Evolutionary conservation across 352 stramenopile genomes (phyloP), one percentile per base, ranked within the genome.

Genomic region (Aphanomyces cochlioides): DNA sequence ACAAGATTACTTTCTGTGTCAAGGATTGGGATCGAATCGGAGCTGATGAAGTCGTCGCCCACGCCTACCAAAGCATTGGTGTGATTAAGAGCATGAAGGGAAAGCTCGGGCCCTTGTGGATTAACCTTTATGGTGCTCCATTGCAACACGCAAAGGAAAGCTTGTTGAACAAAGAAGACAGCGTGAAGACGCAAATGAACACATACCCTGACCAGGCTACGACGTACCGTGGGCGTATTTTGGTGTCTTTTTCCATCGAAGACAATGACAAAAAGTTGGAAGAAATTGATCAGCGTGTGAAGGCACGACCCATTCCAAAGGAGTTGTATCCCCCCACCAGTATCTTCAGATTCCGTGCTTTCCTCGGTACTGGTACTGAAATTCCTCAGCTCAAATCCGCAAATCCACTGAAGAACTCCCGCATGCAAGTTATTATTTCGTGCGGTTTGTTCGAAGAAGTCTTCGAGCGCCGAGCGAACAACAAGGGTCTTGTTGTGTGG

Each of bases 141-240:
- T 34, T 93, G 39, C 73, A 76, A 38, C 66, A 82, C 5, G 89
- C 87, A 72, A 77, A 79, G 36, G 78, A 89, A 15, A 81, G 77
- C 4, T 76, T 90, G 39, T 78, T 83, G 4, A 79, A 85, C 56
- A 81, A 78, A 7, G 78, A 81, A 67, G 79, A 77, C 50, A 77
- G 73, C 5, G 78, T 88, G 56, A 86, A 90, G 68, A 87, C 88
- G 38, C 82, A 90, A 59, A 96, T 96, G 90, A 96, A 96, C 70
- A 85, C 75, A 41, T 89, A 87, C 50, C 88, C 90, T 0, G 80
- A 93, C 21, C 83, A 89, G 50, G 88, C 83, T 10, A 93, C 83
- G 13, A 92, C 85, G 1, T 96, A 95, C 61, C 84, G 88, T 54
- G 90, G 90, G 2, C 83, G 88, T 4, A 71, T 96, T 15, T 74